Conservation (phyloP, 2,329 filamentous ascomycete genomes). For the Huntiella savannae region DNA sequence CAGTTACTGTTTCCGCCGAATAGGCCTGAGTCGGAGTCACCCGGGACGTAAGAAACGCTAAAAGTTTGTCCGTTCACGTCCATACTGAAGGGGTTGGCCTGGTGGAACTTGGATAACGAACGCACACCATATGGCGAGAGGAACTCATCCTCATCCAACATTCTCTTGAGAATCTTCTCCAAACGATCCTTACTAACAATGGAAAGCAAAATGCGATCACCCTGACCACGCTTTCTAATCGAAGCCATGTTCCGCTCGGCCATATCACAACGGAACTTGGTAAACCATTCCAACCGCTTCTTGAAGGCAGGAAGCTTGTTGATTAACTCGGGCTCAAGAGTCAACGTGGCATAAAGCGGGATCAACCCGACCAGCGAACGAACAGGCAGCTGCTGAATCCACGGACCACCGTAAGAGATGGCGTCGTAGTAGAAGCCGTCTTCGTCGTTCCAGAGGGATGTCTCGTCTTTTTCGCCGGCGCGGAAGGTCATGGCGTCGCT, state of each 20-base stretch:
- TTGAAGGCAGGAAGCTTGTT: conserved; percentile 86
- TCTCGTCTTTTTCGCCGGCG: conserved; percentile 48
- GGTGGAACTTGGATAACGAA: conserved; percentile 79
- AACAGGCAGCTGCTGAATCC: conserved; percentile 81
- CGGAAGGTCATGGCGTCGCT: conserved; percentile 90
- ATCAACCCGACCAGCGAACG: conserved; percentile 85
- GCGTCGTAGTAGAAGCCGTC: conserved; percentile 98
- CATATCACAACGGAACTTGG: conserved; percentile 68
- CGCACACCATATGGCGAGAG: conserved; percentile 77
- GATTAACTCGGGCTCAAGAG: conserved; percentile 81
- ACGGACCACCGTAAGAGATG: conserved; percentile 87
- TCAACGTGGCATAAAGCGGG: conserved; percentile 78
- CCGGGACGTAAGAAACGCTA: conserved; percentile 72
- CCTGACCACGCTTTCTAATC: conserved; percentile 78
- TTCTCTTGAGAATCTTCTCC: conserved; percentile 69
- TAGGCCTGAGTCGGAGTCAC: conserved; percentile 87
- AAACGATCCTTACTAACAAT: conserved; percentile 88
- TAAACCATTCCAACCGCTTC: conserved; percentile 83
- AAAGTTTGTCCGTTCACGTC: conserved; percentile 85
- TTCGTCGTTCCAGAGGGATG: conserved; percentile 87
- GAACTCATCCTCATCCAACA: conserved; percentile 91
- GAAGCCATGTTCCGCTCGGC: conserved; percentile 89
- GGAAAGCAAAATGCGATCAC: conserved; percentile 67
- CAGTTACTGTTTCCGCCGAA: conserved; percentile 98
- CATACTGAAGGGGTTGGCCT: conserved; percentile 83